Evolutionary conservation across 495 filamentous ascomycete species (phyloP).

Genomic region (Neurospora sp.): DNA sequence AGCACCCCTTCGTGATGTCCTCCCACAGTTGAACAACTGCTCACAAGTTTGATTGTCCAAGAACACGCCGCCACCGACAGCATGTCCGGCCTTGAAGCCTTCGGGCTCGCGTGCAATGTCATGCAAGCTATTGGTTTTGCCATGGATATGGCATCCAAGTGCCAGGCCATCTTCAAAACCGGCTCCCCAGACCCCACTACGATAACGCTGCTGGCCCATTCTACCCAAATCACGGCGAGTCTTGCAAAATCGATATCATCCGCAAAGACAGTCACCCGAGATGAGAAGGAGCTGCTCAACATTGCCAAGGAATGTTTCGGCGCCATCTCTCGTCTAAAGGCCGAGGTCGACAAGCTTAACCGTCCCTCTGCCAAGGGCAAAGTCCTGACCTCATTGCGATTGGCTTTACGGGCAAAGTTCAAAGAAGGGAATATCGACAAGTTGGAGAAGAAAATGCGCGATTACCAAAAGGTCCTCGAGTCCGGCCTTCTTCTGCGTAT

Average conservation of each 20-base stretch:
- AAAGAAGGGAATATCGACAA: background rate
- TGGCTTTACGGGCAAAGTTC: background rate
- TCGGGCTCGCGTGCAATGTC: conserved; percentile 23
- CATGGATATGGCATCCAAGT: conserved; percentile 1
- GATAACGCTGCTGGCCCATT: background rate
- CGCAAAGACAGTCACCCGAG: conserved; percentile 1
- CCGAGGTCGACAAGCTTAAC: background rate
- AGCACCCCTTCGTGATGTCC: background rate
- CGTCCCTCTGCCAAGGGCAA: conserved; percentile 1
- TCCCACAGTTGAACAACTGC: background rate
- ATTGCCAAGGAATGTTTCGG: background rate
- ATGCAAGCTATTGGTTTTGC: conserved; percentile 20
- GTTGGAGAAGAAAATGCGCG: background rate
- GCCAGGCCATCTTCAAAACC: conserved; percentile 1
- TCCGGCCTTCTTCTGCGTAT: background rate
- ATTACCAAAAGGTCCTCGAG: conserved; percentile 3
- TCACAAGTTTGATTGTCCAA: background rate
- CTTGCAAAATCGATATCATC: conserved; percentile 1
- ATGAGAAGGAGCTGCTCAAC: background rate
- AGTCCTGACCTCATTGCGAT: background rate
- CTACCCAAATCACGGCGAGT: background rate
- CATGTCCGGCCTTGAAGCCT: conserved; percentile 18
- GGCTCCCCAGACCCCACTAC: conserved; percentile 7
- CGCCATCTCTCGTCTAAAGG: background rate
- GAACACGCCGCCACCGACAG: background rate